Evolutionary conservation across 805 yeast species (phyloP).

Genomic region (Wickerhamomyces queroliae): DNA sequence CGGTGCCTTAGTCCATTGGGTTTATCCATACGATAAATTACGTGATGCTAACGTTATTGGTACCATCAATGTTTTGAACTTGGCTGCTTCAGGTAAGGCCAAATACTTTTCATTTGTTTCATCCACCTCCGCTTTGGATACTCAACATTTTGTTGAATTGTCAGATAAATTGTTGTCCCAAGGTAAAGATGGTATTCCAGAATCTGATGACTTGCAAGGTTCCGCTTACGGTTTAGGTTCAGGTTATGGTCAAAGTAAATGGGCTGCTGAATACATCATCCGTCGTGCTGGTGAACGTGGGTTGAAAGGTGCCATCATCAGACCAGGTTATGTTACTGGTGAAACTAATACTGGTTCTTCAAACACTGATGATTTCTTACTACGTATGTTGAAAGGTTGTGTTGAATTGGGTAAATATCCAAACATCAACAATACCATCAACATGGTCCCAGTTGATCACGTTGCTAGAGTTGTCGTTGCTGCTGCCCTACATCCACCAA

Average conservation of each 20-base stretch:
- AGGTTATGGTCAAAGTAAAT: slow-evolving; percentile 97
- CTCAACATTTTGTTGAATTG: slow-evolving; percentile 68
- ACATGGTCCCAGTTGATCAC: slow-evolving; percentile 97
- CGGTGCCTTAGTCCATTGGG: slow-evolving; percentile 99
- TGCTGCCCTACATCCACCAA: slow-evolving; percentile 72
- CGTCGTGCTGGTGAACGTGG: slow-evolving; percentile 88
- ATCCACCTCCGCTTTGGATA: slow-evolving; percentile 89
- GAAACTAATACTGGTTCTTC: slow-evolving; percentile 78
- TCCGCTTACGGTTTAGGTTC: slow-evolving; percentile 77
- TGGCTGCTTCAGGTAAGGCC: slow-evolving; percentile 72
- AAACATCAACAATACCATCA: slow-evolving; percentile 78
- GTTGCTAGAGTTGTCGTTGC: slow-evolving; percentile 91
- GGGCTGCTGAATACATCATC: slow-evolving; percentile 92
- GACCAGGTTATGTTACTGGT: slow-evolving; percentile 97
- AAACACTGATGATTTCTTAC: slow-evolving; percentile 93
- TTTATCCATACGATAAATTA: slow-evolving; percentile 84
- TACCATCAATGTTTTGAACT: slow-evolving; percentile 74
- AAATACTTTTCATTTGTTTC: slow-evolving; percentile 89
- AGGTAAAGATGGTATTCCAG: slow-evolving; percentile 72
- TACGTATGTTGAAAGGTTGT: slow-evolving; percentile 93
- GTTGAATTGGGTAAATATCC: slow-evolving; percentile 84
- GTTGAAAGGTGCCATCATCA: slow-evolving; percentile 77
- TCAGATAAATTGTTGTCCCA: slow-evolving; percentile 63
- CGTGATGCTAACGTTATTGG: slow-evolving; percentile 92
- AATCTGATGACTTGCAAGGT: slow-evolving; percentile 78